Base-by-base conservation (phyloP, 2,329 filamentous ascomycete species). In the Arthrobotrys iridis region DNA sequence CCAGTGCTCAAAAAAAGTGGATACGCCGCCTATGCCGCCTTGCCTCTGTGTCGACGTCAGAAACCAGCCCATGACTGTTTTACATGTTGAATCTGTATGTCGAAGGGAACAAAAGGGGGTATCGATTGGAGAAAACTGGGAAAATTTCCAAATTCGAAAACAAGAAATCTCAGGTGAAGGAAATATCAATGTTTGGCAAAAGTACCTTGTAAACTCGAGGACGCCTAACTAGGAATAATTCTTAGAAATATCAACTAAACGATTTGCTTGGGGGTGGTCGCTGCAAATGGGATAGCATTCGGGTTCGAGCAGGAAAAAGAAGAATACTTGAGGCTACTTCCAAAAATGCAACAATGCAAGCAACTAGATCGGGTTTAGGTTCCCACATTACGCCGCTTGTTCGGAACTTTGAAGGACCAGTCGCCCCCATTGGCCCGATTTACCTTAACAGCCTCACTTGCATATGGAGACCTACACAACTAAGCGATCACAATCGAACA, bases 21-120 rank as follows among this genome's bases (percentile, higher is more conserved):
- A n/a, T 55, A 46, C 62, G 62, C 48, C 62, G 62, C 62, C 26
- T 35, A 64, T 71, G 58, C 57, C 66, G 66, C 66, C 66, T 71
- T 63, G 46, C 24, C 20, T 57, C 20, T 52, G 33, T 26, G 10
- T 46, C 41, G 58, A 45, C 37, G 50, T 58, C 28, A 48, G 48
- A 30, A 55, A 33, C 28, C 5, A 28, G 11, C 18, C 46, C 50
- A 20, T 28, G 8, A 41, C 18, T 37, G 13, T 26, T 46, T 2
- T 37, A 11, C 37, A 28, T 52, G 22, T 33, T 33, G 28, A 4
- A 10, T 33, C 28, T 33, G 28, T 10, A 33, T 5, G 10, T 33
- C 4, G 10, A 33, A 4, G 4, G 28, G 28, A 5, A 15, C 33
- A 55, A 55, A 55, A 45, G 55, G 30, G 58, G 50, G 20, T 26